Base-by-base conservation (phyloP, 2,329 filamentous ascomycete species). In the Diaporthe ilicicola region DNA sequence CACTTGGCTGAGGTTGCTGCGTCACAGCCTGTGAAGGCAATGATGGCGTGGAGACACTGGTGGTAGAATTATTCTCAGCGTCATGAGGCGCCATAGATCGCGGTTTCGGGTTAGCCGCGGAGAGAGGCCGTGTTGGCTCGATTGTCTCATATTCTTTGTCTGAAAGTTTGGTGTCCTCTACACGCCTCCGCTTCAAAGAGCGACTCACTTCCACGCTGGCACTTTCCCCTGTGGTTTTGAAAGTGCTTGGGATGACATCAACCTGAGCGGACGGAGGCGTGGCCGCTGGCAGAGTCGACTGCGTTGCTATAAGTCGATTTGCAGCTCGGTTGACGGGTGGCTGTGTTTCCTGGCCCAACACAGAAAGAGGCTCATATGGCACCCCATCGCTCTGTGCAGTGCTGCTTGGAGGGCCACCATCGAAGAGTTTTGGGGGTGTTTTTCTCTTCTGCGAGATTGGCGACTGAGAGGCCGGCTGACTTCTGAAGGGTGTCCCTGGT, bases 231-330 rank as follows among this genome's bases (percentile, higher is more conserved):
- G 61, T 56, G 22, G 24, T 51, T 22, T 77, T 74, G 32, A 78
- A 74, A 24, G 78, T 80, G 71, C 76, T 79, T 32, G 78, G 77
- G 19, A 54, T 22, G 8, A 78, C 73, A 32, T 74, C 72, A 22
- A 77, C 61, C 56, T 81, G 79, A 9, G 79, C 79, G 19, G 79
- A 81, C 17, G 79, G 78, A 22, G 79, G 79, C 10, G 79, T 81
- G 44, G 75, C 72, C 29, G 76, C 73, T 42, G 72, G 54, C 22
- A 17, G 65, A 10, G 19, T n/a, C 24, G 61, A 69, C 22, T 29
- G 44, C 44, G 48, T 55, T 34, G 61, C 54, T 27, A 67, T 24
- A 19, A 53, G 27, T 50, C n/a, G 74, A 24, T 73, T 53, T 54
- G 72, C 70, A 62, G 72, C 55, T 56, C 75, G 77, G 42, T 78